These are phyloP conservation scores for Malus hybrid DNA, from an alignment of 331 rosid species.

Conservation along the genomic window DNA sequence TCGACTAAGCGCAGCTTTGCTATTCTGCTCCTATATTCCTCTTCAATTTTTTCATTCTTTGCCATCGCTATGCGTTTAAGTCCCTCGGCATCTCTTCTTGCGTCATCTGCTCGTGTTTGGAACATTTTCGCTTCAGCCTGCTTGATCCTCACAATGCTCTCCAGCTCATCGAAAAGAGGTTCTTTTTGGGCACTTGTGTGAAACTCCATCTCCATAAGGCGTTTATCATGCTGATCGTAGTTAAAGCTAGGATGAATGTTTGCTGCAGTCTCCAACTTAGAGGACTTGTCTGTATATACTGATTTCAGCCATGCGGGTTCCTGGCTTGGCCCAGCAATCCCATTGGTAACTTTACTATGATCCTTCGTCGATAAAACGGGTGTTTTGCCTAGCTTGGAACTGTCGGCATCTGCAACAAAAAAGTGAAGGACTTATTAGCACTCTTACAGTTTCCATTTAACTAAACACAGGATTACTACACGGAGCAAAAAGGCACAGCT, in stretches of 20 bases:
- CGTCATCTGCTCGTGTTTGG: conserved; percentile 82
- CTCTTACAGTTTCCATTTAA: neutral
- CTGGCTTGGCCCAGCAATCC: conserved; percentile 66
- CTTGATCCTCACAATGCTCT: conserved; percentile 71
- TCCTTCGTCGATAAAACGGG: conserved; percentile 47
- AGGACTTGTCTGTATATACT: conserved; percentile 47
- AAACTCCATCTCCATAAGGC: conserved; percentile 47
- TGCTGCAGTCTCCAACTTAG: conserved; percentile 53
- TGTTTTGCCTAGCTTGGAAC: conserved; percentile 49
- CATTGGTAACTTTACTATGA: conserved; percentile 44
- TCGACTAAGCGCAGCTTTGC: conserved; percentile 61
- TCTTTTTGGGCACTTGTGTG: conserved; percentile 63
- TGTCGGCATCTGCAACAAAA: conserved; percentile 56
- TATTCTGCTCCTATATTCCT: conserved; percentile 62
- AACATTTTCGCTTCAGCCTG: conserved; percentile 92
- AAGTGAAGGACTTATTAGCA: conserved; percentile 3
- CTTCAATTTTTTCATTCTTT: conserved; percentile 76
- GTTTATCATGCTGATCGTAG: conserved; percentile 59
- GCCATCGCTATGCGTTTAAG: conserved; percentile 76
- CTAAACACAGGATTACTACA: neutral
- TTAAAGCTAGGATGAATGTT: conserved; percentile 54
- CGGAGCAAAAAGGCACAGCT: neutral
- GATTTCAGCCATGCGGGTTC: conserved; percentile 78
- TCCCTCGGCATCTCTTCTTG: conserved; percentile 90
- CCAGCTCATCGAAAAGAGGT: conserved; percentile 74